Conservation (phyloP, 2,329 filamentous ascomycete species). For the Talaromyces sp. region DNA sequence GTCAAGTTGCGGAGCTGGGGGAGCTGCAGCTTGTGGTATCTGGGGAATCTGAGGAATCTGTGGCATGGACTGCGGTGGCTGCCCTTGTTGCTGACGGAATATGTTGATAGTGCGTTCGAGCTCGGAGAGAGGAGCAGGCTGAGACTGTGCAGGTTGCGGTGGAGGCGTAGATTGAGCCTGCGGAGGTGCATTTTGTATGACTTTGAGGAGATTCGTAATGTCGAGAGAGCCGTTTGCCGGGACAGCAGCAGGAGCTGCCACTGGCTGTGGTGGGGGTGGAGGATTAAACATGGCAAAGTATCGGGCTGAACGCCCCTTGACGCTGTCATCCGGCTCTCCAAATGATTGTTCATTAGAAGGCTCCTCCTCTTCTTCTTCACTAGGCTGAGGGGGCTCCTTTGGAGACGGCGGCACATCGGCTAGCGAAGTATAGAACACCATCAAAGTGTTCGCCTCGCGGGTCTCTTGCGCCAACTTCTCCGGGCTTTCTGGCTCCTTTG, state of each 20-base stretch:
- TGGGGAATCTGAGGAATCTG: slow-evolving; percentile 23
- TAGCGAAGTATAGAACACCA: slow-evolving; percentile 44
- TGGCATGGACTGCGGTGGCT: slow-evolving; percentile 22
- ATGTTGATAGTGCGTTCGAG: slow-evolving; percentile 35
- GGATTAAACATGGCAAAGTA: slow-evolving; percentile 35
- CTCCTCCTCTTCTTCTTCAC: slow-evolving; percentile 34
- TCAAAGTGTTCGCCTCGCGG: slow-evolving; percentile 44
- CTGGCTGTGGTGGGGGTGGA: slow-evolving; percentile 19
- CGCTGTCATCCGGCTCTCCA: slow-evolving; percentile 38
- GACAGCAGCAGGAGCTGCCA: slow-evolving; percentile 8
- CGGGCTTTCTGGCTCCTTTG: slow-evolving; percentile 32
- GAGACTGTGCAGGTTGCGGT: slow-evolving; percentile 22
- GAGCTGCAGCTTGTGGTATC: slow-evolving; percentile 18
- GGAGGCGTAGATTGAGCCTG: slow-evolving; percentile 27
- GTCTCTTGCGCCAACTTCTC: slow-evolving; percentile 43
- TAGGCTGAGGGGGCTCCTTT: slow-evolving; percentile 41
- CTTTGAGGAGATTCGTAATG: slow-evolving; percentile 38
- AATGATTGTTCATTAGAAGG: slow-evolving; percentile 34
- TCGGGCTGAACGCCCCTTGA: slow-evolving; percentile 39
- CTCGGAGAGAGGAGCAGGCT: slow-evolving; percentile 23
- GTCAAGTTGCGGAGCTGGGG: slow-evolving; percentile 26
- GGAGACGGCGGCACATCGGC: slow-evolving; percentile 44
- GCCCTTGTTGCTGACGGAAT: slow-evolving; percentile 31
- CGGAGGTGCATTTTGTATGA: slow-evolving; percentile 32
- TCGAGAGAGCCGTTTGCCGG: slow-evolving; percentile 26